Conservation (phyloP, 2,329 filamentous ascomycete genomes). For the Zymoseptoria ardabiliae region DNA sequence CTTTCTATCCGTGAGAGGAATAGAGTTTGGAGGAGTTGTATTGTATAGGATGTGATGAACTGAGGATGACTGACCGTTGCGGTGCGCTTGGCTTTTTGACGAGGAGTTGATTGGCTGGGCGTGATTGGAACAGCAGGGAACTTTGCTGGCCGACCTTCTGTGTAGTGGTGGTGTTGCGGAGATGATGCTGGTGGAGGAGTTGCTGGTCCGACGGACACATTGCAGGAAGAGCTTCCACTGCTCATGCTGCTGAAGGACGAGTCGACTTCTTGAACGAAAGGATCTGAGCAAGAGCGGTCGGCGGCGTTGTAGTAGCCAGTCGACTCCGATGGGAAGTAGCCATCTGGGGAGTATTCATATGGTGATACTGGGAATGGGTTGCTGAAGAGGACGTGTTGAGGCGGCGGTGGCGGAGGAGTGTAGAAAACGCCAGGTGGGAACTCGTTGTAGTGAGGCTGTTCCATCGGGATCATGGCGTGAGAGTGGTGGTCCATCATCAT, state of each 20-base stretch:
- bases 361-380: slow-evolving; percentile 12
- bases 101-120: slow-evolving; percentile 14
- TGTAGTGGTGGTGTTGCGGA: slow-evolving; percentile 4
- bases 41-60: neutral
- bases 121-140: slow-evolving; percentile 19
- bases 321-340: slow-evolving; percentile 14
- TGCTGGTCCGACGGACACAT: slow-evolving; percentile 14
- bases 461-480: slow-evolving; percentile 10
- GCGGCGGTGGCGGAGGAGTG: slow-evolving; percentile 14
- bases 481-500: slow-evolving; percentile 14
- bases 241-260: slow-evolving; percentile 14
- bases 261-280: slow-evolving; percentile 8
- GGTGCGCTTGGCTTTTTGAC: slow-evolving; percentile 22
- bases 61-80: slow-evolving; percentile 13
- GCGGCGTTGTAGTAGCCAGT: slow-evolving; percentile 8
- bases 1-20: neutral
- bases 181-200: slow-evolving; percentile 10
- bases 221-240: slow-evolving; percentile 16
- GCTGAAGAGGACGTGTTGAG: slow-evolving; percentile 15
- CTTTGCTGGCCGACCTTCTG: slow-evolving; percentile 6
- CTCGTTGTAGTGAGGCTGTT: slow-evolving; percentile 16
- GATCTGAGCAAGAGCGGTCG: slow-evolving; percentile 14
- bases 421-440: slow-evolving; percentile 12
- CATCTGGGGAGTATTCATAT: slow-evolving; percentile 14
- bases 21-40: neutral